Evolutionary conservation across 345 rosid genomes (phyloP).

Genomic region (Microthlaspi erraticum): DNA sequence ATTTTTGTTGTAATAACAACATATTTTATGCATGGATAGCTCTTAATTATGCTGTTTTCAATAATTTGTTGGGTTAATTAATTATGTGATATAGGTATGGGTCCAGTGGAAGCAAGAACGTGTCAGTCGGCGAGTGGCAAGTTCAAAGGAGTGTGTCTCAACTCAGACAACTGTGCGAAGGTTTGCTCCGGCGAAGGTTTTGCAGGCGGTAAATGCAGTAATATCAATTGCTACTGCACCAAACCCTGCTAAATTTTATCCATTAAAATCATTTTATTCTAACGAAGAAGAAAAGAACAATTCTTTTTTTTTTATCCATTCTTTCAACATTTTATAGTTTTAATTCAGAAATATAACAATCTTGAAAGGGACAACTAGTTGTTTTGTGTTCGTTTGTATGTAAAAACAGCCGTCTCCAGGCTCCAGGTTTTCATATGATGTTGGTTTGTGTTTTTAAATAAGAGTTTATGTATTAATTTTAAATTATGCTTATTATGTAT

Average conservation of each 20-base stretch:
- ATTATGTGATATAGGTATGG: slow-evolving; percentile 23
- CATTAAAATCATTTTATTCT: not conserved
- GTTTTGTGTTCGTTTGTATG: not conserved
- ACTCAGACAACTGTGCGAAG: slow-evolving; percentile 27
- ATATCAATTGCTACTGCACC: slow-evolving; percentile 37
- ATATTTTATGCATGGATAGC: not conserved
- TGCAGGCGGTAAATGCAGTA: slow-evolving; percentile 33
- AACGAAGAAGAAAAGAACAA: not conserved
- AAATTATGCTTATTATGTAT: not conserved
- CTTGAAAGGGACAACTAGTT: not conserved
- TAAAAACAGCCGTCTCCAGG: not conserved
- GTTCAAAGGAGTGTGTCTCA: slow-evolving; percentile 38
- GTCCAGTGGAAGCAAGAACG: slow-evolving; percentile 32
- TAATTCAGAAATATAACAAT: not conserved
- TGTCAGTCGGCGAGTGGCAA: slow-evolving; percentile 29
- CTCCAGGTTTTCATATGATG: not conserved
- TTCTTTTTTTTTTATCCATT: not conserved
- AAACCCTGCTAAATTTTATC: slow-evolving; percentile 27
- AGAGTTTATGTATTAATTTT: slow-evolving; percentile 16
- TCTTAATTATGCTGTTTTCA: not conserved
- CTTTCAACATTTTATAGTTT: not conserved
- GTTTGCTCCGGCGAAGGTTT: slow-evolving; percentile 29
- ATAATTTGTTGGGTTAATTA: not conserved
- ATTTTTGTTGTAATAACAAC: not conserved
- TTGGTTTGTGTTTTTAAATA: not conserved